Base-by-base conservation (phyloP, 148 eudicot genomes). In the Pouteria glomerata region DNA sequence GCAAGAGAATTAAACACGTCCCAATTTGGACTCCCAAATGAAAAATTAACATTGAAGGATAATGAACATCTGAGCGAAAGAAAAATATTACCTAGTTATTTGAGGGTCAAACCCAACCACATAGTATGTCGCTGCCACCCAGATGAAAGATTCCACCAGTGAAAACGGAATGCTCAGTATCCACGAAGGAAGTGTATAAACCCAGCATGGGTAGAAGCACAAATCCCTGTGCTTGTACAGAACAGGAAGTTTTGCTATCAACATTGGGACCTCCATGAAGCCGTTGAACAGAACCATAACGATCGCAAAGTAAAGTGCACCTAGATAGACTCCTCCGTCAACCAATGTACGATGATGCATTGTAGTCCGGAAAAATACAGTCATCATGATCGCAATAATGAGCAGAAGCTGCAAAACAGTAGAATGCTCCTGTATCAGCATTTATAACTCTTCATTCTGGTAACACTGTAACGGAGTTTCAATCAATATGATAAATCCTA, bases 221-320 rank as follows among this genome's bases (percentile, higher is more conserved):
- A 92, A 81, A 75, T 90, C 99, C 76, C 97, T 82, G 62, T 95
- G 99, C 83, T 95, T 95, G 86, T 91, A 95, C 35, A 91, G 82
- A 71, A 92, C 89, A 30, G 96, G 99, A 76, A 95, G 97, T 78
- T 95, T 92, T 57, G 88, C 83, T 82, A 95, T 92, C 80, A 89
- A 73, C 89, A 95, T 78, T 26, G 97, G 96, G 48, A 92, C 92
- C 85, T 92, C 99, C 93, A 88, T 83, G 79, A 95, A 89, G 63
- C 99, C 99, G 75, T 95, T 95, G 78, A 95, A 95, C 56, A 95
- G 78, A 67, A 87, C 88, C 96, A 90, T 91, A 59, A 88, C 86
- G 73, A 95, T 85, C 3, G 89, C 85, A 76, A 84, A 95, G 80
- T 92, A 95, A 31, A 95, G 84, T 26, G 99, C 97, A 63, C 99